phyloP scores from a whole-genome alignment of 2,329 filamentous ascomycete genomes.

The Trichothecium roseum region DNA sequence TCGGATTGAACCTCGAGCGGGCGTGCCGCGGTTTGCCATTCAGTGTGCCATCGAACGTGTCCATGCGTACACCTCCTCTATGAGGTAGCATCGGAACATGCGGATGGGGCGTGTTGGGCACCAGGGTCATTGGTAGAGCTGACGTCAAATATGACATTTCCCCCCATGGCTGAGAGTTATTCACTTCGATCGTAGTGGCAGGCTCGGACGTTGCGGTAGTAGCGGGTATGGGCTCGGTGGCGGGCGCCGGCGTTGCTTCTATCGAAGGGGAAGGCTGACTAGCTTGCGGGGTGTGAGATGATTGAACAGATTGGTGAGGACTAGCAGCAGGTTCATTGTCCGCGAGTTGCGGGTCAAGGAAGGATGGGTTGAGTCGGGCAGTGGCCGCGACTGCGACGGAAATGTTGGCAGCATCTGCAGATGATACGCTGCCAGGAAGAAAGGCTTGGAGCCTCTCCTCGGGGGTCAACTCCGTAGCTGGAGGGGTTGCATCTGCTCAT shows the following conservation, averaged over 20 bases:
- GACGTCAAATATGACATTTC: constrained; percentile 39
- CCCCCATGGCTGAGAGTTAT: constrained; percentile 36
- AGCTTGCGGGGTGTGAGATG: constrained; percentile 17
- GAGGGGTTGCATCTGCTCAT: constrained; percentile 13
- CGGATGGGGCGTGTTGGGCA: constrained; percentile 15
- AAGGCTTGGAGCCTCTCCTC: constrained; percentile 42
- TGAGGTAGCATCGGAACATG: constrained; percentile 20
- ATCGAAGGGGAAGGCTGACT: constrained; percentile 16
- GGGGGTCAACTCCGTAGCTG: constrained; percentile 25
- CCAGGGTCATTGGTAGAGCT: constrained; percentile 18
- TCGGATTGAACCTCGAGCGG: constrained; percentile 46
- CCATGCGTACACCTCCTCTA: constrained; percentile 43
- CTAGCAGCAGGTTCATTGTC: constrained; percentile 9
- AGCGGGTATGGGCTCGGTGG: constrained; percentile 6
- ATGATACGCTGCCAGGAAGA: constrained; percentile 22
- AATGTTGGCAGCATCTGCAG: constrained; percentile 36
- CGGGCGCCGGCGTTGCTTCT: constrained; percentile 12
- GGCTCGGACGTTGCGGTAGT: constrained; percentile 4
- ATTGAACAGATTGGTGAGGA: constrained; percentile 10
- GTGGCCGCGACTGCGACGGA: constrained; percentile 47
- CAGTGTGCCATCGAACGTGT: constrained; percentile 28
- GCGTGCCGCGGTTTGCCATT: constrained; percentile 42
- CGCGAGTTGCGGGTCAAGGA: constrained; percentile 41
- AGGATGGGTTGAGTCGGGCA: constrained; percentile 41
- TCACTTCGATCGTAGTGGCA: constrained; percentile 7